Evolutionary conservation across 331 rosid genomes (phyloP).

Genomic region (Telfairia occidentalis): DNA sequence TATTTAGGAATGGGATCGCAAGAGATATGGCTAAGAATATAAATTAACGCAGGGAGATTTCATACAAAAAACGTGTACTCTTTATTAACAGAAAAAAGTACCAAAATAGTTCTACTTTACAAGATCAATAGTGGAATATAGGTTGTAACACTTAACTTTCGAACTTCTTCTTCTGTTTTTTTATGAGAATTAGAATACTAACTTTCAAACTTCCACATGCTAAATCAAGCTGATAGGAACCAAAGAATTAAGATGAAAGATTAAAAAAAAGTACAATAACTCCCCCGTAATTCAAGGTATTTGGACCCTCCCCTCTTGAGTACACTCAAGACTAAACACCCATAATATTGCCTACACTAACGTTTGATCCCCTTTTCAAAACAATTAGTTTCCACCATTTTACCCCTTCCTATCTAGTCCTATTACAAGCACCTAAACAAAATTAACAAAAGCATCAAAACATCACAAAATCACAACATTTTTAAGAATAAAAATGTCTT

Average conservation of each 20-base stretch:
- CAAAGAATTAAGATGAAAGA: not conserved
- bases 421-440: not conserved
- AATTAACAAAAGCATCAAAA: not conserved
- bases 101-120: not conserved
- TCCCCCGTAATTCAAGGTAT: not conserved
- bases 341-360: not conserved
- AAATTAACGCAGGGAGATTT: not conserved
- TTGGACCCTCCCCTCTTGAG: not conserved
- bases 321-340: not conserved
- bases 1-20: not conserved
- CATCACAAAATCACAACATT: not conserved
- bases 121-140: not conserved
- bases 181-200: too few relatives aligned
- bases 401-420: not conserved
- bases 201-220: not conserved
- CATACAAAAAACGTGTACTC: not conserved
- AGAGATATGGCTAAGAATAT: not conserved
- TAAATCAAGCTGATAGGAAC: not conserved
- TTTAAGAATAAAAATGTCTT: not conserved
- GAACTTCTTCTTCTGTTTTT: too few relatives aligned
- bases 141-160: too few relatives aligned
- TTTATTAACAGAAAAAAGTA: not conserved
- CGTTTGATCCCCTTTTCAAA: not conserved
- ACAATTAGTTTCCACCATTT: not conserved
- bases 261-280: not conserved